Evolutionary conservation across 73 alveolate genomes (phyloP), one percentile per base, ranked within the genome.

Genomic region (Blepharisma stoltei): DNA sequence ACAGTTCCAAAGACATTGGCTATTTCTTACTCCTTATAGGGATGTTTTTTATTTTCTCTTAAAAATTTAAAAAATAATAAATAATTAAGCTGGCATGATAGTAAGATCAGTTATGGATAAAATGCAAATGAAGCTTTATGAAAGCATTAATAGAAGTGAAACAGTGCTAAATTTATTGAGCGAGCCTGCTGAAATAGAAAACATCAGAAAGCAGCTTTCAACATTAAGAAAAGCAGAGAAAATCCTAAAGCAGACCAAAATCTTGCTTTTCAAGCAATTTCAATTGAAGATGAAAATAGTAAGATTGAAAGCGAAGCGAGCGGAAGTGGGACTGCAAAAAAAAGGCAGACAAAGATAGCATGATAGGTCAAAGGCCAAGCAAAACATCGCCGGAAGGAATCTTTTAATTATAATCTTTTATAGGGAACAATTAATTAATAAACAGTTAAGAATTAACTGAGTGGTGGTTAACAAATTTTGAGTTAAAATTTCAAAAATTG

Each of bases 1-100:
- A 77, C 92, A 25, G 81, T 93, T 14, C 98, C 98, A 18, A 95
- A 95, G 83, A 77, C 41, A 95, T 95, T 77, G 99, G 99, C 20
- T 87, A 81, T 87, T 91, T 89, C 90, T 83, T 95, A n/a, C n/a
- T n/a, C n/a, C n/a, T n/a, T n/a, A n/a, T n/a, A n/a, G n/a, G n/a
- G n/a, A n/a, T n/a, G n/a, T n/a, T n/a, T n/a, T n/a, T n/a, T n/a
- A n/a, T n/a, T n/a, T n/a, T n/a, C n/a, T n/a, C n/a, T n/a, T n/a
- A n/a, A n/a, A n/a, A n/a, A n/a, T n/a, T n/a, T n/a, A n/a, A n/a
- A n/a, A n/a, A n/a, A n/a, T n/a, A n/a, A n/a, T n/a, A n/a, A n/a
- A n/a, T n/a, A n/a, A n/a, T n/a, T n/a, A n/a, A n/a, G n/a, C n/a
- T n/a, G n/a, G n/a, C n/a, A n/a, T n/a, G n/a, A n/a, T n/a, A 45